These are phyloP conservation scores for Acacia confusa DNA, from an alignment of 306 rosid genomes.

Conservation along the genomic window DNA sequence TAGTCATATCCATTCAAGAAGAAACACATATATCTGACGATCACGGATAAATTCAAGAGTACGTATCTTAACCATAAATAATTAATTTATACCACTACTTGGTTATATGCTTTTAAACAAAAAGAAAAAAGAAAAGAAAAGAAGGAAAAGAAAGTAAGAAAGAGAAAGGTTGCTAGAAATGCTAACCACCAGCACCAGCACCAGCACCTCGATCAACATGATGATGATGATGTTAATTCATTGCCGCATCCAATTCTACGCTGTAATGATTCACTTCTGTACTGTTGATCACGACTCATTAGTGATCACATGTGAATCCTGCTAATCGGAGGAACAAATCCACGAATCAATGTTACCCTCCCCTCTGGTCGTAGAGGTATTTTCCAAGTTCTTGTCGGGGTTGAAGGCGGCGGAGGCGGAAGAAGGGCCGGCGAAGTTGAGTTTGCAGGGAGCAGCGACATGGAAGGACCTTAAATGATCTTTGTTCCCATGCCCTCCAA, in stretches of 20 bases:
- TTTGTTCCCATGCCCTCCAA: slow-evolving; percentile 1
- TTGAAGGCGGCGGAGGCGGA: slow-evolving; percentile 40
- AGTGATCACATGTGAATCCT: background rate
- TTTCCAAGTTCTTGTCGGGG: slow-evolving; percentile 46
- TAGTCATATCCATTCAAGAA: background rate
- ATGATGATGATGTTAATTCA: slow-evolving; percentile 32
- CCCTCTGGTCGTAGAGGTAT: slow-evolving; percentile 37
- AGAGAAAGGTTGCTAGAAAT: slow-evolving; percentile 41
- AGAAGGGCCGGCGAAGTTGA: slow-evolving; percentile 40
- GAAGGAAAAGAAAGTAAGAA: background rate
- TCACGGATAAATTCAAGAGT: slow-evolving; percentile 15
- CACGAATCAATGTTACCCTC: slow-evolving; percentile 68
- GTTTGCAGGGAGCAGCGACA: slow-evolving; percentile 40
- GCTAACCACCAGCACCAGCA: slow-evolving; percentile 29
- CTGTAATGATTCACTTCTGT: slow-evolving; percentile 38
- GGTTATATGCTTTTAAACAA: slow-evolving; percentile 2
- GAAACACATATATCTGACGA: background rate
- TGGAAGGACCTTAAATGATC: slow-evolving; percentile 29
- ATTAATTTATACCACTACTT: slow-evolving; percentile 29
- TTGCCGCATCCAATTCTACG: slow-evolving; percentile 39
- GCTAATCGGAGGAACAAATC: slow-evolving; percentile 71
- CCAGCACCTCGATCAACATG: slow-evolving; percentile 30
- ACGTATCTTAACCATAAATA: slow-evolving; percentile 33
- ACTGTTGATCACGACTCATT: slow-evolving; percentile 16
- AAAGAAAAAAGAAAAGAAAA: background rate